Evolutionary conservation across 495 filamentous ascomycete genomes (phyloP), one percentile per base, ranked within the genome.

Genomic region (Aspergillus wentii): DNA sequence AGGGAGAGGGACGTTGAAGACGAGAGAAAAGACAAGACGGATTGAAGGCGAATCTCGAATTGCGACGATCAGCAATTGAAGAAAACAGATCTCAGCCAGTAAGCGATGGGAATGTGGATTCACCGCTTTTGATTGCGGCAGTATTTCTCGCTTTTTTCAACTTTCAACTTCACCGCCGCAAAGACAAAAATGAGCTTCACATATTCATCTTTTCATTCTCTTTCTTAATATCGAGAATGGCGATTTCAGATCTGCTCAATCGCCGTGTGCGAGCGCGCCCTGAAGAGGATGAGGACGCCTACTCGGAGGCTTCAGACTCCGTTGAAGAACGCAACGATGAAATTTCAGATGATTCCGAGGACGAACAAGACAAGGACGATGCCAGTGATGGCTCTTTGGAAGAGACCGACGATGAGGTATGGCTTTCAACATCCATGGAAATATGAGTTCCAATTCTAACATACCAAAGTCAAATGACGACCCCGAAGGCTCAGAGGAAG

Each of bases 201-300:
- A 25, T 8, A 9, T 17, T n/a, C n/a, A 14, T 17, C 14, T 11
- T 37, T 35, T 35, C 3, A 1, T 21, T 16, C 20, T 8, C 14
- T 14, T 11, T 20, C 6, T 15, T 15, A 16, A 21, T 10, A 15
- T 13, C 15, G 38, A 49, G 31, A 13, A 75, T 75, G 73, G 60
- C 60, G 17, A 65, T 71, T 39, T 51, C 60, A n/a, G 62, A 67
- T 39, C 62, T 58, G 18, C 56, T 86, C 7, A 72, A 83, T 48
- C 68, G 79, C 40, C 69, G 80, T 29, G 75, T 85, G 22, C 72
- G 72, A 27, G 74, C 77, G 0, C 62, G 72, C 21, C 69, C 68
- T 22, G 79, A 75, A 35, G 73, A 75, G 0, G 78, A 75, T 36
- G 73, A 75, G 0, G 78, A 82, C 3, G 37, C 42, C 2, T 59